Conservation (phyloP, 1,139 yeast genomes). For the Candida sp. region DNA sequence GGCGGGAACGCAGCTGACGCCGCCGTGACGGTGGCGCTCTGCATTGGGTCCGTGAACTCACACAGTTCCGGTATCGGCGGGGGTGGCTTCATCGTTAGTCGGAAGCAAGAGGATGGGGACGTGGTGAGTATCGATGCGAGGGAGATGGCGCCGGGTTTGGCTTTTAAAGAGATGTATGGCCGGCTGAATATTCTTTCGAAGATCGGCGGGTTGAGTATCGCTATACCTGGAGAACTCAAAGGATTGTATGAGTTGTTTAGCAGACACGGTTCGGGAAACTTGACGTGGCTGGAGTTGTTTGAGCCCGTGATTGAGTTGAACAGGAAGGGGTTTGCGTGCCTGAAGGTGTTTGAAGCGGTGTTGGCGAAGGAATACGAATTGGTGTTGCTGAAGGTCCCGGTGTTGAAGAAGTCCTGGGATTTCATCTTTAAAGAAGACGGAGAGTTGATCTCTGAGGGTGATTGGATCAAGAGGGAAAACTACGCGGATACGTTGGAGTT, state of each 20-base stretch:
- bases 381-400: conserved; percentile 32
- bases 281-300: conserved; percentile 75
- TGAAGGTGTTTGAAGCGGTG: conserved; percentile 46
- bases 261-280: conserved; percentile 69
- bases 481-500: conserved; percentile 69
- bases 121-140: conserved; percentile 81
- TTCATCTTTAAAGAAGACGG: conserved; percentile 46
- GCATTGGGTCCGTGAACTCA: conserved; percentile 84
- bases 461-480: conserved; percentile 57
- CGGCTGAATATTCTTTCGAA: conserved; percentile 45
- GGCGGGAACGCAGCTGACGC: conserved; percentile 89
- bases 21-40: conserved; percentile 85
- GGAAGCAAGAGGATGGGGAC: conserved; percentile 22
- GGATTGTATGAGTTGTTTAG: conserved; percentile 70
- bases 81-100: conserved; percentile 75
- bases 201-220: conserved; percentile 86
- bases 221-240: conserved; percentile 87
- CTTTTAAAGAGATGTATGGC: conserved; percentile 68
- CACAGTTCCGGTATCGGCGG: conserved; percentile 96
- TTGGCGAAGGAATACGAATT: conserved; percentile 24
- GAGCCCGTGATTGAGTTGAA: conserved; percentile 78
- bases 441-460: conserved; percentile 52
- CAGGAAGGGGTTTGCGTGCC: conserved; percentile 67
- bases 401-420: conserved; percentile 51
- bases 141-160: conserved; percentile 78